A percentile compares a stretch with the other conserved stretches of the same genome.
phyloP scores from a whole-genome alignment of 1,139 yeast genomes.

The Pichia sp. region DNA sequence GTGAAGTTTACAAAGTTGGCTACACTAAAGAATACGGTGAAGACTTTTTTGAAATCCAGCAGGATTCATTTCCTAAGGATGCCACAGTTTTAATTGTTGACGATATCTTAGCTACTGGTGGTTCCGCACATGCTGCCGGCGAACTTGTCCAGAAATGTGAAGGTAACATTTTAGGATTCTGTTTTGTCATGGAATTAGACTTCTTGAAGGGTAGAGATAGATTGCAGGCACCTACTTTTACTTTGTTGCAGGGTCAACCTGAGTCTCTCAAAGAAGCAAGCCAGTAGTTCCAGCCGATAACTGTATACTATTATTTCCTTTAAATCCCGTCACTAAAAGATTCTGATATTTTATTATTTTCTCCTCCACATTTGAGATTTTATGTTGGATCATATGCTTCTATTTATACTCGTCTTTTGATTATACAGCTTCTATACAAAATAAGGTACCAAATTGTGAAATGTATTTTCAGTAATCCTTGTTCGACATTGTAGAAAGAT shows the following conservation, averaged over 20 bases:
- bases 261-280: constrained; percentile 35
- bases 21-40: constrained; percentile 90
- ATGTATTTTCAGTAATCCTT: not conserved
- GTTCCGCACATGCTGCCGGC: constrained; percentile 93
- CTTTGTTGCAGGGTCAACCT: constrained; percentile 79
- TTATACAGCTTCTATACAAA: not conserved
- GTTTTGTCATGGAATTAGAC: constrained; percentile 89
- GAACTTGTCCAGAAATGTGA: constrained; percentile 63
- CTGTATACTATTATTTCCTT: not conserved
- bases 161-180: constrained; percentile 72
- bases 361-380: too few relatives aligned
- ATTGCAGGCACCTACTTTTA: constrained; percentile 79
- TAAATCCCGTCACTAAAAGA: not conserved
- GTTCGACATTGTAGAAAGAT: too few relatives aligned
- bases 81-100: constrained; percentile 84
- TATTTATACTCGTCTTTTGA: not conserved
- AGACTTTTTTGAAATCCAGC: constrained; percentile 86
- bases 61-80: constrained; percentile 74
- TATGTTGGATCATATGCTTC: not conserved
- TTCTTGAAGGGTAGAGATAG: constrained; percentile 91
- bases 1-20: constrained; percentile 66
- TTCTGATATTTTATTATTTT: not conserved
- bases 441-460: not conserved
- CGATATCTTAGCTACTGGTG: constrained; percentile 97
- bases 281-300: not conserved